Evolutionary conservation across 495 filamentous ascomycete species (phyloP).

Genomic region (Coniosporium apollinis): DNA sequence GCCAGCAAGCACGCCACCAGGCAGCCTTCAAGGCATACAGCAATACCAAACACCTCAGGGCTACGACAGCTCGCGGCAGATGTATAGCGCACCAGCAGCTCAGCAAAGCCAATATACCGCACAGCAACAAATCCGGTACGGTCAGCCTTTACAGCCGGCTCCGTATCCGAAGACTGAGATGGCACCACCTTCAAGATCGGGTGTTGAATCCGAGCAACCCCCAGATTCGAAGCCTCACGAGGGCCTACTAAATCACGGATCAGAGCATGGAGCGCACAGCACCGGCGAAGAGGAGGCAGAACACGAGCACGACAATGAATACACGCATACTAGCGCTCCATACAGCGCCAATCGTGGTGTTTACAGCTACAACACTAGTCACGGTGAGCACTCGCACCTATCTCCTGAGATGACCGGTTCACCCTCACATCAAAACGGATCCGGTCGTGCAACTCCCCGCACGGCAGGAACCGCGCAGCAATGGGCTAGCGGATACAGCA

Average conservation of each 20-base stretch:
- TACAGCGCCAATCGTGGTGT: conserved; percentile 54
- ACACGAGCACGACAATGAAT: conserved; percentile 62
- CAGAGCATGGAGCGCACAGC: conserved; percentile 33
- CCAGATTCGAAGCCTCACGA: conserved; percentile 55
- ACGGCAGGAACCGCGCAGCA: conserved; percentile 53
- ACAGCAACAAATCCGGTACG: conserved; percentile 61
- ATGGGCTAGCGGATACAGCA: conserved; percentile 63
- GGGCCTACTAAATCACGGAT: conserved; percentile 37
- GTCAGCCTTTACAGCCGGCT: conserved; percentile 34
- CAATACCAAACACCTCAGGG: conserved; percentile 51
- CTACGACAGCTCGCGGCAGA: conserved; percentile 61
- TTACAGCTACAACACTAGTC: conserved; percentile 58
- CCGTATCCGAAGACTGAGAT: conserved; percentile 83
- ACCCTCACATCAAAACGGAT: conserved; percentile 67
- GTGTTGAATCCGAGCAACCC: conserved; percentile 40
- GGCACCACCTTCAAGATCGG: conserved; percentile 60
- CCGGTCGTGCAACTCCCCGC: conserved; percentile 75
- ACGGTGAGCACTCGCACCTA: conserved; percentile 64
- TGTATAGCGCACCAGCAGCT: conserved; percentile 61
- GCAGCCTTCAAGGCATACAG: conserved; percentile 61
- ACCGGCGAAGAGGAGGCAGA: conserved; percentile 51
- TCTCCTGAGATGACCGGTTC: conserved; percentile 76
- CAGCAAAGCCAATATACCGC: conserved; percentile 52
- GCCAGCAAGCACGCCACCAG: conserved; percentile 85
- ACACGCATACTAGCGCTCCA: conserved; percentile 42